Base-by-base conservation (phyloP, 2,329 filamentous ascomycete genomes). In the Pseudohalonectria lignicola region DNA sequence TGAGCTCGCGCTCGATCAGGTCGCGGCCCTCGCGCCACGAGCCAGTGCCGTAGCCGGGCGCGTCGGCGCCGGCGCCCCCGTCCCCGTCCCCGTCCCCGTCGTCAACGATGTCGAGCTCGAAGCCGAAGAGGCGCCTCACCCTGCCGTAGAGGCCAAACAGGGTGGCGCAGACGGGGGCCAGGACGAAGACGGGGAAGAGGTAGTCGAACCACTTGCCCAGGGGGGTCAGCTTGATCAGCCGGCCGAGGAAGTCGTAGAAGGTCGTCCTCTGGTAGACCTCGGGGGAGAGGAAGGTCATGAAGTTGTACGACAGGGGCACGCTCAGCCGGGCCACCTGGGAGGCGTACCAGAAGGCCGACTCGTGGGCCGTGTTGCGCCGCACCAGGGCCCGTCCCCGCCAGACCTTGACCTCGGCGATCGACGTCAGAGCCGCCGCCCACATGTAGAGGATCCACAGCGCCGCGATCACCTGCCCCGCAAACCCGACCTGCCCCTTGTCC, bases 341-440 rank as follows among this genome's bases (percentile, higher is more conserved):
- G 2, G 86, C 82, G 54, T 96, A 98, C 87, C 93, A 98, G 48
- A 90, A 93, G 1, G 92, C 92, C 36, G 82, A 86, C 56, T 96
- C 92, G 43, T 86, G 79, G 41, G 93, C 90, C 0, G 92, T 98
- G 53, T 94, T 92, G 41, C 92, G 79, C 42, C 76, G 78, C 34
- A 96, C 90, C 5, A 98, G 69, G 0, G 92, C 90, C 25, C 92
- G 79, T 35, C 93, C 92, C 40, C 92, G 84, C 92, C 92, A 98
- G n/a, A 95, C 87, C 53, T 92, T 93, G 49, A 94, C 86, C 54
- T 94, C 86, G 12, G 82, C 86, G 52, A 98, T 80, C 7, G 87
- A 88, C 41, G 78, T 83, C 36, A 96, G 74, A 5, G 92, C 86
- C 34, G 87, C 87, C 12, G 83, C 71, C 56, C 85, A 94, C 92